A percentile compares a stretch with the other conserved stretches of the same genome.
These are phyloP conservation scores for Protomyces gravidus DNA, from an alignment of 1,139 yeast genomes.

Conservation along the genomic window DNA sequence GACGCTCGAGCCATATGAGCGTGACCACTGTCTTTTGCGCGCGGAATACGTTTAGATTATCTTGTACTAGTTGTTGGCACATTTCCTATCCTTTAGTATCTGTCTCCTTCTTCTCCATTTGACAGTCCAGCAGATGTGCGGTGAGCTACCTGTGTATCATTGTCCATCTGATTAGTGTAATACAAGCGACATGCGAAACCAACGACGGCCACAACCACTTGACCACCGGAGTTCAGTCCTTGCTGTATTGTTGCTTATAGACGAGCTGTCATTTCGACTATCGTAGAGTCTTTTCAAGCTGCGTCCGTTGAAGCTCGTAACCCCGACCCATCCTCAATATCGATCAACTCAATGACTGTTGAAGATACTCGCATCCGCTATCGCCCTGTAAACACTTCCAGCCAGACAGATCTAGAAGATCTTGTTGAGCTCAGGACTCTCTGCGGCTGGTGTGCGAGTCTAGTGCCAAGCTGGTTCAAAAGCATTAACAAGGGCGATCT, in stretches of 20 bases:
- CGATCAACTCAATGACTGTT: not conserved
- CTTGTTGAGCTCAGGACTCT: not conserved
- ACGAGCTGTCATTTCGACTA: too few species aligned
- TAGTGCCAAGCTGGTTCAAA: slow-evolving; percentile 1
- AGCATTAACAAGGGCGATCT: slow-evolving; percentile 9
- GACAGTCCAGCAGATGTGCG: not conserved
- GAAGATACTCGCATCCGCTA: not conserved
- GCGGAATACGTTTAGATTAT: slow-evolving; percentile 57
- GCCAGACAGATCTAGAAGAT: slow-evolving; percentile 1
- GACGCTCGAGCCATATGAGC: slow-evolving; percentile 66
- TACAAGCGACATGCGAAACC: too few species aligned
- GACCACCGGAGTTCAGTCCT: too few species aligned
- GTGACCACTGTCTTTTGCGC: slow-evolving; percentile 98
- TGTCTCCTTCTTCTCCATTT: not conserved
- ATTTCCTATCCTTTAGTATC: not conserved
- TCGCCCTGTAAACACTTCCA: slow-evolving; percentile 8
- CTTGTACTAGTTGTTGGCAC: too few species aligned
- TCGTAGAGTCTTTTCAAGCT: too few species aligned
- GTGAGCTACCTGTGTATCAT: too few species aligned
- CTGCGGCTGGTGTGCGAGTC: slow-evolving; percentile 14
- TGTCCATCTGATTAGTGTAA: too few species aligned
- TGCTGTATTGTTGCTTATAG: too few species aligned
- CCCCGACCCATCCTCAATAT: too few species aligned
- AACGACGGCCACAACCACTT: too few species aligned
- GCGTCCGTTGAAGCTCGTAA: too few species aligned